phyloP scores from a whole-genome alignment of 306 rosid genomes.

The Gynostemma pentaphyllum region DNA sequence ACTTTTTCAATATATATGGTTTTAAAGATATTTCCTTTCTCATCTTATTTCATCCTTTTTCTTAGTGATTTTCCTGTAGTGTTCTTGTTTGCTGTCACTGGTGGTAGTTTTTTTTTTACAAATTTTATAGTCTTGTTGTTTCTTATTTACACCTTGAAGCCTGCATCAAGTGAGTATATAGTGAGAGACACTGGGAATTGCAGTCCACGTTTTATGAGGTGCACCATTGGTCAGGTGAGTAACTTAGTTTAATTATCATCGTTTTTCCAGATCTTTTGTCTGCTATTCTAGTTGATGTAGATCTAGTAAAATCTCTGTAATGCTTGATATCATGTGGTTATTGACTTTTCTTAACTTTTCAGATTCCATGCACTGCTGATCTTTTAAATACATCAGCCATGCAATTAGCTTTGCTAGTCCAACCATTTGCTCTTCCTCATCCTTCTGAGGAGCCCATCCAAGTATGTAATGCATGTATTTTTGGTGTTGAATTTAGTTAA shows the following conservation, averaged over 20 bases:
- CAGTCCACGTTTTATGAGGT: conserved; percentile 98
- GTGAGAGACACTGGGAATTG: conserved; percentile 88
- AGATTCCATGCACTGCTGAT: conserved; percentile 90
- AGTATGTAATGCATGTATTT: conserved; percentile 26
- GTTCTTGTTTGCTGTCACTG: conserved; percentile 8
- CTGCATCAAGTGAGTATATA: conserved; percentile 86
- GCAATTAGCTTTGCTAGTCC: conserved; percentile 93
- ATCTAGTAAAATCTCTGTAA: not conserved
- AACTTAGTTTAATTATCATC: not conserved
- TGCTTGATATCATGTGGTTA: not conserved
- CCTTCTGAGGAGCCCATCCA: conserved; percentile 93
- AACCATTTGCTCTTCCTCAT: conserved; percentile 95
- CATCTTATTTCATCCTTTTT: conserved; percentile 4
- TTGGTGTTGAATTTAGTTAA: conserved; percentile 6
- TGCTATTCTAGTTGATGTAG: not conserved
- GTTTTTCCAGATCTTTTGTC: conserved; percentile 1
- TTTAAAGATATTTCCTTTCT: not conserved
- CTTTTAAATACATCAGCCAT: conserved; percentile 89
- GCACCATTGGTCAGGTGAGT: conserved; percentile 90
- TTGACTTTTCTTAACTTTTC: conserved; percentile 20
- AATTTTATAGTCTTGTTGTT: conserved; percentile 4
- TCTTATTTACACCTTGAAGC: conserved; percentile 37
- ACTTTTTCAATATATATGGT: conserved; percentile 5
- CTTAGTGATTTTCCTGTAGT: conserved; percentile 10
- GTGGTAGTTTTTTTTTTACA: conserved; percentile 7